phyloP scores from a whole-genome alignment of 2,329 filamentous ascomycete species.

The Chrysosporium queenslandicum region DNA sequence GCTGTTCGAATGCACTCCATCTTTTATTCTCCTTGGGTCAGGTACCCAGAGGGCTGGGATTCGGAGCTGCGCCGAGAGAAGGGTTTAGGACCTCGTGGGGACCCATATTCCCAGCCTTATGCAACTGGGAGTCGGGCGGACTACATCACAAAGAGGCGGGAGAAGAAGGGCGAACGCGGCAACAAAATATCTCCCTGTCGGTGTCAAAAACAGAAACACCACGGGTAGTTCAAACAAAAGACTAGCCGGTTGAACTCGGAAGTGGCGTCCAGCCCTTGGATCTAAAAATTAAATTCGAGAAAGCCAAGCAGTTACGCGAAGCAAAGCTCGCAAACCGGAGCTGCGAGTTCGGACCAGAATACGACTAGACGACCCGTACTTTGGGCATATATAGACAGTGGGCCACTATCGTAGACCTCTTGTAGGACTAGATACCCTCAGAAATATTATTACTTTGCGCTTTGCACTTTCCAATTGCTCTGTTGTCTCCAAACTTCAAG shows the following conservation, averaged over 20 bases:
- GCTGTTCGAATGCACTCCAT: too few relatives aligned
- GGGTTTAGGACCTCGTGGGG: neutral
- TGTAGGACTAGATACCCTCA: neutral
- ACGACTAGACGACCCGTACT: neutral
- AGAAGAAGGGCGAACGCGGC: too few relatives aligned
- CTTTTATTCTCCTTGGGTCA: neutral
- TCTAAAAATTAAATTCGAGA: neutral
- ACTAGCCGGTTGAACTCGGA: neutral
- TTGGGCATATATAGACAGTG: neutral
- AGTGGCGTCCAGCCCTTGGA: neutral
- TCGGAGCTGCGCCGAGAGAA: neutral
- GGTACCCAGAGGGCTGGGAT: neutral
- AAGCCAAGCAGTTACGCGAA: conserved; percentile 1
- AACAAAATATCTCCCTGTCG: neutral
- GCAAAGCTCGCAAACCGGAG: neutral
- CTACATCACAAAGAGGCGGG: too few relatives aligned
- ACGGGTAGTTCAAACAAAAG: neutral
- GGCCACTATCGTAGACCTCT: neutral
- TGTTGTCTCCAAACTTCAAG: neutral
- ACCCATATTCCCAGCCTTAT: neutral
- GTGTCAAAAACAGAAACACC: neutral
- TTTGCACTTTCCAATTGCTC: neutral
- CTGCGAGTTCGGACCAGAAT: neutral
- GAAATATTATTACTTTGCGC: neutral
- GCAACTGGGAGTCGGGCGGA: neutral